These are phyloP conservation scores for Candida odintsovae DNA, from an alignment of 805 yeast genomes.

Conservation along the genomic window DNA sequence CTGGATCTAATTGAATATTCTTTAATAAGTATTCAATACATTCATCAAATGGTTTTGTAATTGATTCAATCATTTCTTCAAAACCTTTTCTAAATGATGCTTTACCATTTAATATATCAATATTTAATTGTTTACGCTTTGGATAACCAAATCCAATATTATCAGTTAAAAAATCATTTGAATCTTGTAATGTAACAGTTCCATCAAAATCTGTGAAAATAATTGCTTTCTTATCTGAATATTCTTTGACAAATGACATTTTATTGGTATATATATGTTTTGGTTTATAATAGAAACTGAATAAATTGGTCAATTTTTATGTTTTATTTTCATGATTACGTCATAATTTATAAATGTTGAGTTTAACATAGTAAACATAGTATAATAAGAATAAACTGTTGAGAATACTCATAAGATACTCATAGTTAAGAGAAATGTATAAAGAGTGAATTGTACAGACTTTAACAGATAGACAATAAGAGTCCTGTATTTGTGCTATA, in stretches of 20 bases:
- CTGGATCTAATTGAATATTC: constrained; percentile 79
- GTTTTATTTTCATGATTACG: no score
- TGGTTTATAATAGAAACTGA: no score
- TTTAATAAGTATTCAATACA: constrained; percentile 67
- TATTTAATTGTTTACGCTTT: constrained; percentile 61
- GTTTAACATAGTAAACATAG: no score
- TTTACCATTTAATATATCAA: constrained; percentile 64
- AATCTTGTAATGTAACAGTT: constrained; percentile 91
- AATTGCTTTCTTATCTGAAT: constrained; percentile 50
- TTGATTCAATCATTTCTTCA: constrained; percentile 74
- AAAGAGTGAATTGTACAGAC: no score
- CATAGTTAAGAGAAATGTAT: no score
- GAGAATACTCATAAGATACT: no score
- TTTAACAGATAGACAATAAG: no score
- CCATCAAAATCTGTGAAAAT: constrained; percentile 98
- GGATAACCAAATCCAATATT: constrained; percentile 78
- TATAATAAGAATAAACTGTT: no score
- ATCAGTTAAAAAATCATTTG: constrained; percentile 89
- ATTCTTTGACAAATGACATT: constrained; percentile 22
- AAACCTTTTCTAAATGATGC: constrained; percentile 78
- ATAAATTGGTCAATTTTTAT: no score
- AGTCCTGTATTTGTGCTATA: no score
- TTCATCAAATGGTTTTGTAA: constrained; percentile 69
- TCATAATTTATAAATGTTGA: no score
- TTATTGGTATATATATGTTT: no score